Evolutionary conservation across 2,329 filamentous ascomycete genomes (phyloP).

Genomic region (Cryphonectria parasitica): DNA sequence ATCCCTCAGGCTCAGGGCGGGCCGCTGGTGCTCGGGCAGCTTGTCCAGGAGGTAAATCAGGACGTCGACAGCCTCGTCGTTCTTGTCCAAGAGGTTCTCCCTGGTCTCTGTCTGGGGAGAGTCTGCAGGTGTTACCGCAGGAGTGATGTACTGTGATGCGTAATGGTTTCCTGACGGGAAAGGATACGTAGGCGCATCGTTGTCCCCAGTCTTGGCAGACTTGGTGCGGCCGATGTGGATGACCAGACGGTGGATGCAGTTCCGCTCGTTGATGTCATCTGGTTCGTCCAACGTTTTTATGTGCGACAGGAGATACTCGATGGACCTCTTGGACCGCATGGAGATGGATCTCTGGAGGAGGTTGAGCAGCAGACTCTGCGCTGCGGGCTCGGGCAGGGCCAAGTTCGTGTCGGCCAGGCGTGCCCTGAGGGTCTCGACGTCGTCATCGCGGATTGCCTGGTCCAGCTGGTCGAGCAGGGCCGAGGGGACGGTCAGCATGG

Average conservation of each 20-base stretch:
- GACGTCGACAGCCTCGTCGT: conserved; percentile 77
- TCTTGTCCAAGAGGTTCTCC: conserved; percentile 63
- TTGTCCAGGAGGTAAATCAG: conserved; percentile 66
- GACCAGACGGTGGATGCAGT: conserved; percentile 89
- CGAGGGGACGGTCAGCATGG: conserved; percentile 72
- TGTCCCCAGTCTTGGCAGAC: conserved; percentile 48
- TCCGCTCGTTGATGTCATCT: conserved; percentile 91
- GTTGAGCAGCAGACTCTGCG: conserved; percentile 75
- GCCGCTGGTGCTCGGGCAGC: conserved; percentile 69
- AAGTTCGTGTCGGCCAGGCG: conserved; percentile 63
- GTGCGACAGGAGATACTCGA: conserved; percentile 70
- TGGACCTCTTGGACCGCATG: conserved; percentile 68
- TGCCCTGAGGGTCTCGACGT: conserved; percentile 59
- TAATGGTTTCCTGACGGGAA: conserved; percentile 58
- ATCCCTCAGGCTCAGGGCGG: conserved; percentile 71
- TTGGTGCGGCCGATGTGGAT: conserved; percentile 87
- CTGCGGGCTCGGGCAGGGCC: conserved; percentile 54
- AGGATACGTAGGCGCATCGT: conserved; percentile 54
- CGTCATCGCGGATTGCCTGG: conserved; percentile 70
- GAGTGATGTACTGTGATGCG: conserved; percentile 75
- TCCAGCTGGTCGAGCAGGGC: conserved; percentile 73
- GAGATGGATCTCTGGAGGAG: conserved; percentile 78
- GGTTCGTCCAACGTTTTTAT: conserved; percentile 78
- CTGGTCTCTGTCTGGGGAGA: conserved; percentile 63
- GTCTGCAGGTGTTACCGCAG: conserved; percentile 69